phyloP scores from a whole-genome alignment of 805 yeast species.

The Ogataea neopini region DNA sequence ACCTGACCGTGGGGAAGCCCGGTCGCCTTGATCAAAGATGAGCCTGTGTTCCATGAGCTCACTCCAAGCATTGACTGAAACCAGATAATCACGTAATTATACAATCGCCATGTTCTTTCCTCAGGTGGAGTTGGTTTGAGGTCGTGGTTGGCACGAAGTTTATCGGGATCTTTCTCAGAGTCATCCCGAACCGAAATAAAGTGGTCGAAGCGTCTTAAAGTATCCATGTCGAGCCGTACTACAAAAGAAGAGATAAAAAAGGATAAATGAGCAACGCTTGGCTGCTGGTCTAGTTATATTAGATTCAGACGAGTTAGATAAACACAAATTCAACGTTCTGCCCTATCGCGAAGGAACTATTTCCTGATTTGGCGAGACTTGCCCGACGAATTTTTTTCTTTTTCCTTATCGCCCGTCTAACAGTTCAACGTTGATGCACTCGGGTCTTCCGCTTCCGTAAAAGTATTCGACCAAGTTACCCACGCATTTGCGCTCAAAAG shows the following conservation, averaged over 20 bases:
- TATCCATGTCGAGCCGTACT: conserved; percentile 18
- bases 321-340: background rate
- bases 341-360: background rate
- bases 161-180: conserved; percentile 26
- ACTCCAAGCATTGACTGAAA: conserved; percentile 29
- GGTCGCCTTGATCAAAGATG: conserved; percentile 27
- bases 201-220: conserved; percentile 30
- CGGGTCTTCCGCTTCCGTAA: conserved; percentile 35
- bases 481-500: conserved; percentile 41
- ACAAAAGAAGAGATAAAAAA: background rate
- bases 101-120: conserved; percentile 39
- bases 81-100: conserved; percentile 29
- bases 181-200: conserved; percentile 20
- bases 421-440: conserved; percentile 30
- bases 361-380: background rate
- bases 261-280: background rate
- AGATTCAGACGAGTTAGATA: background rate
- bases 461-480: conserved; percentile 38
- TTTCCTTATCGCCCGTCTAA: background rate
- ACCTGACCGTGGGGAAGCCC: conserved; percentile 24
- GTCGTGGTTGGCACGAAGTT: conserved; percentile 37
- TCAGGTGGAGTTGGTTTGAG: conserved; percentile 39
- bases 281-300: background rate
- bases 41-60: conserved; percentile 35
- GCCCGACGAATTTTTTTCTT: background rate